Base-by-base conservation (phyloP, 441 rosid species). In the Geranium incanum region DNA sequence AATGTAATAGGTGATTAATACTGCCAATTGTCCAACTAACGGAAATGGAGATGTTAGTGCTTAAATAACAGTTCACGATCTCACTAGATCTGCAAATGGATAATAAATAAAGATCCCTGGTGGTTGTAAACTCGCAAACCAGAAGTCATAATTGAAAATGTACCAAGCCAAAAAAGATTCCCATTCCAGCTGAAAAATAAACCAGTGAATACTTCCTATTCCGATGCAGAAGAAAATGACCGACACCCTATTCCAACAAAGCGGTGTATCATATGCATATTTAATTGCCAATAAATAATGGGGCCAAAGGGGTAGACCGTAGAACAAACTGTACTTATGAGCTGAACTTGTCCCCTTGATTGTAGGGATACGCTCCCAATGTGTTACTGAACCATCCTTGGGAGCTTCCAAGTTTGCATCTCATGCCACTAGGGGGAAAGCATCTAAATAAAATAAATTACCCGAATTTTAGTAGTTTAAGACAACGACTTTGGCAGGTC, bases 301-400 rank as follows among this genome's bases (percentile, higher is more conserved):
- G 45, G 69, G 68, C 52, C 71, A 60, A 33, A 68, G 66, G 45
- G 72, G 74, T 28, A 2, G 33, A 28, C 33, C 33, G 33, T 63
- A 69, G 83, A 76, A 83, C 81, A 78, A 74, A 68, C 69, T 66
- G 83, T 72, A 76, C 79, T 66, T n/a, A 15, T 57, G 48, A 7
- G 48, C 48, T 41, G 48, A 41, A 41, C 48, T 6, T 41, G 48
- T 77, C 73, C 48, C 48, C 48, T 41, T 41, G 48, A 41, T 41
- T 41, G 48, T 41, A 41, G 48, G n/a, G 57, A 55, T 62, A 36
- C 33, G 13, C 45, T 57, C 66, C 60, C 41, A 71, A 75, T 36
- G 52, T 41, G 48, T 6, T 41, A 41, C 48, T 41, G 11, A 41
- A 41, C 28, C 69, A 75, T 9, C 84, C 71, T 77, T 2, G 0